These are phyloP conservation scores for Raddia distichophylla DNA, from an alignment of 176 grass and related monocot species.

Conservation along the genomic window DNA sequence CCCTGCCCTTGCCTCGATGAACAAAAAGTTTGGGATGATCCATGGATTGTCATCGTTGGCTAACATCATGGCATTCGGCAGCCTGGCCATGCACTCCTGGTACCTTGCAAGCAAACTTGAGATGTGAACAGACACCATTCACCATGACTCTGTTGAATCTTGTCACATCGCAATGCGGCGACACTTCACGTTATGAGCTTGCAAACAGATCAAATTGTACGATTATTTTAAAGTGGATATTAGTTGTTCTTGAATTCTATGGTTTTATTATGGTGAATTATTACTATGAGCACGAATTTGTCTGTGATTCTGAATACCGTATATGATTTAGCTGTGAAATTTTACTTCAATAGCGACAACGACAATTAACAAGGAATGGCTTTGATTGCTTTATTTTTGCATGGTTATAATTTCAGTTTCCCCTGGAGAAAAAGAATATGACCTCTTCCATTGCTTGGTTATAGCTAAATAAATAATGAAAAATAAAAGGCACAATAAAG, in stretches of 20 bases:
- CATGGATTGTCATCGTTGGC: slow-evolving; percentile 89
- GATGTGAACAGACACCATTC: slow-evolving; percentile 38
- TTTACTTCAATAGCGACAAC: background rate
- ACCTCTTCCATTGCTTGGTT: background rate
- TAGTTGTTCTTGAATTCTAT: background rate
- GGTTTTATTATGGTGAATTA: background rate
- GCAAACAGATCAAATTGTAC: background rate
- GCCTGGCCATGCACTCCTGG: slow-evolving; percentile 97
- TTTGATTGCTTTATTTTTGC: background rate
- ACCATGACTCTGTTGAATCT: background rate
- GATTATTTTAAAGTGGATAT: background rate
- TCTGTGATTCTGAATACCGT: background rate
- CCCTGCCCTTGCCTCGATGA: slow-evolving; percentile 70
- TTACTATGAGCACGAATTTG: background rate
- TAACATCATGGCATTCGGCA: slow-evolving; percentile 91
- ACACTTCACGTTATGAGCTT: background rate
- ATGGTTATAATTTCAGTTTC: background rate
- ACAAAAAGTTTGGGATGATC: slow-evolving; percentile 99
- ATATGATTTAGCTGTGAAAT: background rate
- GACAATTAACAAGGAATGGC: background rate
- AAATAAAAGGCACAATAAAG: background rate
- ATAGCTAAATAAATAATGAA: background rate
- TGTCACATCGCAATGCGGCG: background rate
- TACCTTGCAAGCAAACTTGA: slow-evolving; percentile 85
- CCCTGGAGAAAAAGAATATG: background rate